Conservation (phyloP, 805 yeast species). For the Huiozyma sinensis region DNA sequence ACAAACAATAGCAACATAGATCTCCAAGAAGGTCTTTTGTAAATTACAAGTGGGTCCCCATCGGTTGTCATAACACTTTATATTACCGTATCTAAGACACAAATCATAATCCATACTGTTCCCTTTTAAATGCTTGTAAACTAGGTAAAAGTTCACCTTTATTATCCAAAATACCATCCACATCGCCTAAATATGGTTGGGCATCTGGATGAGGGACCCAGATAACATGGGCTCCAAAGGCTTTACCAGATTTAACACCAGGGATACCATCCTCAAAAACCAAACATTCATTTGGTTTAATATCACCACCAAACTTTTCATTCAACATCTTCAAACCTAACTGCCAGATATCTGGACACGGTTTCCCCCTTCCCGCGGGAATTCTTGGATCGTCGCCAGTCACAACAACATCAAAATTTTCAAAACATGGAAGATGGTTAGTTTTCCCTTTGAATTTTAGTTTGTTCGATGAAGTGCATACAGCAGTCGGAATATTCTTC, state of each 20-base stretch:
- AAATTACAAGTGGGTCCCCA: not conserved
- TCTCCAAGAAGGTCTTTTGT: conserved; percentile 2
- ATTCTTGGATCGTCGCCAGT: conserved; percentile 85
- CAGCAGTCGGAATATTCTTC: conserved; percentile 63
- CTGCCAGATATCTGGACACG: conserved; percentile 87
- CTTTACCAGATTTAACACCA: conserved; percentile 76
- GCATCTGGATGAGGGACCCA: conserved; percentile 92
- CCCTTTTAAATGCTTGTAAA: conserved; percentile 42
- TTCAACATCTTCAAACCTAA: conserved; percentile 68
- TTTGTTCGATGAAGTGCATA: conserved; percentile 76
- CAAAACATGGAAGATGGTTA: conserved; percentile 52
- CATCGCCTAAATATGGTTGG: conserved; percentile 41
- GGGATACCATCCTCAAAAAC: conserved; percentile 94
- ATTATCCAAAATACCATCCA: conserved; percentile 39
- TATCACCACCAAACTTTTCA: conserved; percentile 35
- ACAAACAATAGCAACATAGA: not conserved
- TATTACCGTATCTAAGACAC: not conserved
- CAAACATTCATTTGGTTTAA: conserved; percentile 67
- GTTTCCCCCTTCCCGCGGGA: conserved; percentile 83
- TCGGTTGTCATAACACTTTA: not conserved
- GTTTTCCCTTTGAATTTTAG: conserved; percentile 64
- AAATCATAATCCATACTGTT: conserved; percentile 38
- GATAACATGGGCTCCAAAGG: conserved; percentile 76
- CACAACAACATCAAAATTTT: conserved; percentile 58
- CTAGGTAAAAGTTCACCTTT: conserved; percentile 48